Percentiles rank a stretch among this genome's conserved stretches.
Evolutionary conservation across 768 basidiomycete genomes (phyloP).

Genomic region (Rhodotorula sphaerocarpa): DNA sequence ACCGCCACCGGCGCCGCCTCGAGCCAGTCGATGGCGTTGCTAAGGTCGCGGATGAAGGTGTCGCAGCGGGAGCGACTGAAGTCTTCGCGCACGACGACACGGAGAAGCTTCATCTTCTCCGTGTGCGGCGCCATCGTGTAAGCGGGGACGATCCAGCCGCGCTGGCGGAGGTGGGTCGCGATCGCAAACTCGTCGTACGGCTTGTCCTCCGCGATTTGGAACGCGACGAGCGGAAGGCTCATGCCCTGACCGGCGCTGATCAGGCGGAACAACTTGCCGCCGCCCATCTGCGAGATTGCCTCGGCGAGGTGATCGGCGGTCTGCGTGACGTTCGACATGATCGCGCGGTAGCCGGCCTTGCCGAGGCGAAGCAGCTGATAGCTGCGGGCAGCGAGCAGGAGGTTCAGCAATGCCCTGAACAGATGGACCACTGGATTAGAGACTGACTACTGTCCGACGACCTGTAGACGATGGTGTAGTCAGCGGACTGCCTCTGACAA

Average conservation of each 20-base stretch:
- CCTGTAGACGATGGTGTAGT: too few relatives aligned
- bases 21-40: conserved; percentile 35
- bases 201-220: conserved; percentile 35
- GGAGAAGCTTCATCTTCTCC: conserved; percentile 40
- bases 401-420: too few relatives aligned
- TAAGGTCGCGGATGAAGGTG: conserved; percentile 40
- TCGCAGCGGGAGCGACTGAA: conserved; percentile 39
- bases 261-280: conserved; percentile 36
- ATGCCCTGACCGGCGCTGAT: conserved; percentile 35
- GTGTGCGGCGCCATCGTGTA: conserved; percentile 23
- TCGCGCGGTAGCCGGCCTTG: conserved; percentile 41
- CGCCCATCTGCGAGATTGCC: conserved; percentile 30
- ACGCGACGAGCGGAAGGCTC: conserved; percentile 43
- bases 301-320: conserved; percentile 39
- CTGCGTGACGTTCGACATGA: conserved; percentile 41
- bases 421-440: too few relatives aligned
- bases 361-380: conserved; percentile 17
- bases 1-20: conserved; percentile 38
- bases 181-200: conserved; percentile 43
- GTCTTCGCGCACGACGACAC: conserved; percentile 43
- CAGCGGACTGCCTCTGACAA: too few relatives aligned
- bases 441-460: conserved; percentile 34
- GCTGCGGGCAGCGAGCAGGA: too few relatives aligned
- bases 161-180: conserved; percentile 37
- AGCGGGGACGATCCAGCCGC: conserved; percentile 36